A percentile compares a stretch with the other conserved stretches of the same genome.
Evolutionary conservation across 2,329 filamentous ascomycete genomes (phyloP).

Genomic region (Lecanicillium sp.): DNA sequence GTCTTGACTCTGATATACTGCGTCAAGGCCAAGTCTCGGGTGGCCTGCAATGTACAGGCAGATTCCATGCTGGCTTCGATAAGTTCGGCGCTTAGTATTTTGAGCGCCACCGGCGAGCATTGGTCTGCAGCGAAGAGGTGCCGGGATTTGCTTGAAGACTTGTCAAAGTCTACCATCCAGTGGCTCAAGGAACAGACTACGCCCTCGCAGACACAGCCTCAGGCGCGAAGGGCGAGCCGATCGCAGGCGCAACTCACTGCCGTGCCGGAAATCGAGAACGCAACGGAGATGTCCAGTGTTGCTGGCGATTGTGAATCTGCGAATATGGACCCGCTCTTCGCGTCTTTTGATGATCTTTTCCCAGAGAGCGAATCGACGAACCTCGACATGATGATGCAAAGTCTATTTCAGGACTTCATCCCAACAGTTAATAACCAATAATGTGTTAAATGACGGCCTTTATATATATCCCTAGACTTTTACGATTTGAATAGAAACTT

Average conservation of each 20-base stretch:
- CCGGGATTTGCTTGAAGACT: conserved; percentile 37
- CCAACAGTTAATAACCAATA: conserved; percentile 18
- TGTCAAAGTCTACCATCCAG: conserved; percentile 26
- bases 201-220: background rate
- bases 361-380: conserved; percentile 24
- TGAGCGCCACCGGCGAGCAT: conserved; percentile 46
- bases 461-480: background rate
- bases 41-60: conserved; percentile 31
- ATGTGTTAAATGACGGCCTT: background rate
- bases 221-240: background rate
- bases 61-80: conserved; percentile 37
- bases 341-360: conserved; percentile 25
- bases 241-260: background rate
- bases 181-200: conserved; percentile 20
- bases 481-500: too few species aligned
- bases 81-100: conserved; percentile 36
- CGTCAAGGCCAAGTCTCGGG: conserved; percentile 38
- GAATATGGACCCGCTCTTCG: conserved; percentile 2
- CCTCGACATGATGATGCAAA: conserved; percentile 28
- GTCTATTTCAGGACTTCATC: conserved; percentile 33
- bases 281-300: too few species aligned
- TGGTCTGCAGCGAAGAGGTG: conserved; percentile 45
- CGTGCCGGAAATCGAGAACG: too few species aligned
- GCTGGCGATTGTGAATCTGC: background rate
- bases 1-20: conserved; percentile 47